A percentile compares a stretch with the other conserved stretches of the same genome.
Evolutionary conservation across 1,139 yeast genomes (phyloP).

Genomic region (Suhomyces yuchorum): DNA sequence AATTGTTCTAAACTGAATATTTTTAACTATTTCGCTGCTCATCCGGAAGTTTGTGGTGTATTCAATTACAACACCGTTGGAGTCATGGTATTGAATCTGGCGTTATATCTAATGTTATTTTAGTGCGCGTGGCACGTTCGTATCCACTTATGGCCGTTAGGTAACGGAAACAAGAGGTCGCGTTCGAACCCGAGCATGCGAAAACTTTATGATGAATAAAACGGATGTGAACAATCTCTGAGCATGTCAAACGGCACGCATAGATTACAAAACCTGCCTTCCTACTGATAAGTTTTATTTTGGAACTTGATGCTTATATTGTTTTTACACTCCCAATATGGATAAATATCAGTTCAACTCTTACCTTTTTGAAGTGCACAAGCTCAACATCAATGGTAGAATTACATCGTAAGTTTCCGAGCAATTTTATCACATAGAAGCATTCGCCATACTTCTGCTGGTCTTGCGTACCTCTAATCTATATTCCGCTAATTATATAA

Average conservation of each 20-base stretch:
- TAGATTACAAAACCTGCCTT: slow-evolving; percentile 57
- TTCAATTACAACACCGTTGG: too few relatives aligned
- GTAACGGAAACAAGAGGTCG: slow-evolving; percentile 8
- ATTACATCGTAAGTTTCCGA: too few relatives aligned
- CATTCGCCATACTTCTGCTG: too few relatives aligned
- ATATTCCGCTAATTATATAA: too few relatives aligned
- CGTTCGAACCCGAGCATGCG: slow-evolving; percentile 13
- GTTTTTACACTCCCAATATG: too few relatives aligned
- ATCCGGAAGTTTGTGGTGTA: too few relatives aligned
- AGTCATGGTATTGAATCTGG: background rate
- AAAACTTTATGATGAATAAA: slow-evolving; percentile 45
- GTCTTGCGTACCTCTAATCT: too few relatives aligned
- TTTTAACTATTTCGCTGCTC: too few relatives aligned
- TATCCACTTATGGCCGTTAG: slow-evolving; percentile 10
- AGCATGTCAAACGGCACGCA: slow-evolving; percentile 43
- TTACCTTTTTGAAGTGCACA: too few relatives aligned
- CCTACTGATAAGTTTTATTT: slow-evolving; percentile 45
- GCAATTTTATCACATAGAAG: too few relatives aligned
- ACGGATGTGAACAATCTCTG: slow-evolving; percentile 61
- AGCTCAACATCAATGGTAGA: too few relatives aligned
- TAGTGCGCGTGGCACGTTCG: slow-evolving; percentile 13
- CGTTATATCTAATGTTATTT: slow-evolving; percentile 3
- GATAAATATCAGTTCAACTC: too few relatives aligned
- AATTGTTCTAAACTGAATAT: background rate
- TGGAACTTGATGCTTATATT: slow-evolving; percentile 4